Percentiles rank a stretch among this genome's conserved stretches.
phyloP scores from a whole-genome alignment of 2,329 filamentous ascomycete species.

The Fusarium sterilihyphosum region DNA sequence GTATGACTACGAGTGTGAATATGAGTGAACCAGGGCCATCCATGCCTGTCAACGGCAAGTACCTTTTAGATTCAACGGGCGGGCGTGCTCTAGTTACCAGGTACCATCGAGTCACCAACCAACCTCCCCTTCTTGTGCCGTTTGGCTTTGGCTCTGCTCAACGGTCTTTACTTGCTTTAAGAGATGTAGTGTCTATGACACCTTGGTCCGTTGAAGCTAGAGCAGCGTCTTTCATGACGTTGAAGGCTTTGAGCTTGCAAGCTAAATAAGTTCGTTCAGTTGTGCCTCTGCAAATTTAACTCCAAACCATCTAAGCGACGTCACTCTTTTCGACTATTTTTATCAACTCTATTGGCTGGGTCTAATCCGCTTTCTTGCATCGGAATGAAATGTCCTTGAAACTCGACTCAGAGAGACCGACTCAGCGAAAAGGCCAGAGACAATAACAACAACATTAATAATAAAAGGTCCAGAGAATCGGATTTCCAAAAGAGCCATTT shows the following conservation, averaged over 20 bases:
- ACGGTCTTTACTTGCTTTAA: background rate
- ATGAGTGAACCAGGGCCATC: background rate
- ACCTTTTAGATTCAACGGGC: constrained; percentile 13
- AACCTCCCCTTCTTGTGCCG: background rate
- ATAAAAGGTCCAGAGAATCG: background rate
- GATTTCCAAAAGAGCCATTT: background rate
- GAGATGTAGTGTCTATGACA: background rate
- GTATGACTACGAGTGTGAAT: background rate
- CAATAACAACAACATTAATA: background rate
- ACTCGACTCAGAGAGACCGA: background rate
- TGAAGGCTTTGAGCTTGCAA: background rate
- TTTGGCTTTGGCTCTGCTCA: background rate
- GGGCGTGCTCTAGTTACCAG: background rate
- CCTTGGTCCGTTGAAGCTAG: constrained; percentile 10
- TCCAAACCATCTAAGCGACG: constrained; percentile 2
- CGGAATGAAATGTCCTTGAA: background rate
- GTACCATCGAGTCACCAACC: background rate
- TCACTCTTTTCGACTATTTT: background rate
- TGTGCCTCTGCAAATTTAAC: background rate
- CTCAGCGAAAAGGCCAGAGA: background rate
- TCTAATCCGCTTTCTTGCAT: background rate
- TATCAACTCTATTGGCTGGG: background rate
- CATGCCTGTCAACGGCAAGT: background rate
- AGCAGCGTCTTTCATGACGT: constrained; percentile 8
- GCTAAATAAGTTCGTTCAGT: background rate